Evolutionary conservation across 2,329 filamentous ascomycete genomes (phyloP).

Genomic region (Balansia obtecta): DNA sequence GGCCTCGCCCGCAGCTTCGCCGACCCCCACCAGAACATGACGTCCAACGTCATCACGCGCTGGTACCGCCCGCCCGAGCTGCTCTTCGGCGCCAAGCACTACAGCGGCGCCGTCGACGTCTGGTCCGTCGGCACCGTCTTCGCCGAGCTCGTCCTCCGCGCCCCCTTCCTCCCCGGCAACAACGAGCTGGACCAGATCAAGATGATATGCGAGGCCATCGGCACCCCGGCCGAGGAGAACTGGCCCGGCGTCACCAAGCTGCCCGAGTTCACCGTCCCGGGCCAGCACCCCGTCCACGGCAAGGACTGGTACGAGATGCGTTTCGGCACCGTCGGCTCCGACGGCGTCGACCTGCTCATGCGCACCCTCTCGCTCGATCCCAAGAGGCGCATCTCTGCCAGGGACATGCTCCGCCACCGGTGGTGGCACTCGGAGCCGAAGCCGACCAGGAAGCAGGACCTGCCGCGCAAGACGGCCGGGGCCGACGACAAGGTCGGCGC

Average conservation of each 20-base stretch:
- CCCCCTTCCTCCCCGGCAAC: constrained; percentile 72
- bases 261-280: constrained; percentile 64
- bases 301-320: constrained; percentile 61
- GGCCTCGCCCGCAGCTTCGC: constrained; percentile 83
- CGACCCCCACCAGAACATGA: constrained; percentile 83
- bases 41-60: constrained; percentile 84
- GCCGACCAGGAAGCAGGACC: constrained; percentile 68
- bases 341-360: constrained; percentile 81
- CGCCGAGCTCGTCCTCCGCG: constrained; percentile 74
- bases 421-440: constrained; percentile 81
- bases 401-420: constrained; percentile 63
- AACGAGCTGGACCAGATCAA: constrained; percentile 78
- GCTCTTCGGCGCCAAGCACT: constrained; percentile 79
- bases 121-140: constrained; percentile 93
- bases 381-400: constrained; percentile 66
- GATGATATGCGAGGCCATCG: constrained; percentile 73
- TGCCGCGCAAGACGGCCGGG: constrained; percentile 55
- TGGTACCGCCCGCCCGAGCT: constrained; percentile 96
- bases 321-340: constrained; percentile 68
- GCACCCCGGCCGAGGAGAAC: constrained; percentile 84
- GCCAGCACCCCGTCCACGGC: constrained; percentile 48
- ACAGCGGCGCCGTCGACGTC: constrained; percentile 81
- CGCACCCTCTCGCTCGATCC: constrained; percentile 78
- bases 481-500: constrained; percentile 65
- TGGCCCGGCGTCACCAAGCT: constrained; percentile 86